Base-by-base conservation (phyloP, 345 rosid genomes). In the Turnera subulata region DNA sequence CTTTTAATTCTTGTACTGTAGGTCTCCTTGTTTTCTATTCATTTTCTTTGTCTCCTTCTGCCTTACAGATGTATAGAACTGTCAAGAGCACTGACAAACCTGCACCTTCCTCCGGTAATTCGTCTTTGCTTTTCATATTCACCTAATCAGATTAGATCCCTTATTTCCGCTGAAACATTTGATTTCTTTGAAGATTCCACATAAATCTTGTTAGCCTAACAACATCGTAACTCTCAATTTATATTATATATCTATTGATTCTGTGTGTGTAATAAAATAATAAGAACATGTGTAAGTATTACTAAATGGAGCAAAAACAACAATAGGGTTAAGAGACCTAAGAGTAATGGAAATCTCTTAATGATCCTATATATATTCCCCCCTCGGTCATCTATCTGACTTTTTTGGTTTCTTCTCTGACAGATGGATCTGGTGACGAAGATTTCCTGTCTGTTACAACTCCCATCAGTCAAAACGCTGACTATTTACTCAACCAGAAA, bases 361-460 rank as follows among this genome's bases (percentile, higher is more conserved):
- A 29, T 29, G 35, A 29, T 29, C 8, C 5, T 29, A 8, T 29
- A 8, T 29, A 3, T 8, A 8, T 29, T 46, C 20, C 18, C 8
- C 10, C 6, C 13, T 43, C 17, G 12, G 15, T 6, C 11, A 10
- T 29, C 16, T 20, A 45, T 8, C 33, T 14, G 46, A n/a, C 47
- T 58, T 17, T 54, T 12, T 44, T 5, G 47, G 48, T 63, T 38
- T 24, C 49, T 75, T 78, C 79, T 17, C 73, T 71, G 63, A 64
- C 96, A 64, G 96, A 85, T 73, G 94, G 88, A 62, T 84, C 88
- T 33, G 91, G 86, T 44, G 92, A 88, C 53, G 92, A 88, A 56
- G 89, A 85, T 59, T 62, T 75, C 50, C 75, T 78, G 13, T 75
- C 76, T 5, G 65, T 74, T 50, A 84, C 68, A 19, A 76, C 63